Evolutionary conservation across 768 basidiomycete species (phyloP).

Genomic region (Pleurotus sapidus): DNA sequence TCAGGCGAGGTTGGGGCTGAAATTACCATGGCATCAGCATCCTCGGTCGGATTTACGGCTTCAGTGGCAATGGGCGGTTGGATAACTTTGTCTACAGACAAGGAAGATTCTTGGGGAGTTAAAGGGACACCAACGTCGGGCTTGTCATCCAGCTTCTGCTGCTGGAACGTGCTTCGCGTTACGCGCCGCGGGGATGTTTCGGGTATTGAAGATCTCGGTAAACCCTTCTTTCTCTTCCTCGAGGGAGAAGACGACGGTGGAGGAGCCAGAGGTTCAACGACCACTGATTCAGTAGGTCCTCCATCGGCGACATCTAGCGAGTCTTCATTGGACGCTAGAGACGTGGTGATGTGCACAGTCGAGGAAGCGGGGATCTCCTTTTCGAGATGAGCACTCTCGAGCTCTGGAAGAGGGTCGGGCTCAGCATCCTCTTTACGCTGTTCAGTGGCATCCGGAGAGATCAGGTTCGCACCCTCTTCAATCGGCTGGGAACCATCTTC

Average conservation of each 20-base stretch:
- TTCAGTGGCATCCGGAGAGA: neutral
- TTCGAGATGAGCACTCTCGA: too few relatives aligned
- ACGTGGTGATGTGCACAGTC: too few relatives aligned
- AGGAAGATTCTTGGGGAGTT: too few relatives aligned
- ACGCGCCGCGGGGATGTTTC: slow-evolving; percentile 23
- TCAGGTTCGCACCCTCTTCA: neutral
- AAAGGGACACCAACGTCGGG: slow-evolving; percentile 15
- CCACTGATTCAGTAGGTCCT: neutral
- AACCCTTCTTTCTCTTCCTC: slow-evolving; percentile 12
- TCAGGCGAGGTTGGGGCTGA: neutral
- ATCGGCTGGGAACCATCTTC: too few relatives aligned
- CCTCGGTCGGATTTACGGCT: neutral
- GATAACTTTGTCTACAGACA: too few relatives aligned
- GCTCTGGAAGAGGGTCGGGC: too few relatives aligned
- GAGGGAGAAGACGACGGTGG: slow-evolving; percentile 4
- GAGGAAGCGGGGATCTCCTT: too few relatives aligned
- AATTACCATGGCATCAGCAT: neutral
- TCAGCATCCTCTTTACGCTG: too few relatives aligned
- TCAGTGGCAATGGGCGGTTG: neutral
- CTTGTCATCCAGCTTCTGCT: slow-evolving; percentile 24
- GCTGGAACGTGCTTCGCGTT: slow-evolving; percentile 33
- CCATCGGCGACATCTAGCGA: neutral
- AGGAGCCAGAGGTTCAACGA: neutral
- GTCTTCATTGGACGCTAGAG: too few relatives aligned
- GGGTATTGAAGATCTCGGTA: slow-evolving; percentile 22